Evolutionary conservation across 441 rosid species (phyloP), one percentile per base, ranked within the genome.

Genomic region (Gossypium davidsonii): DNA sequence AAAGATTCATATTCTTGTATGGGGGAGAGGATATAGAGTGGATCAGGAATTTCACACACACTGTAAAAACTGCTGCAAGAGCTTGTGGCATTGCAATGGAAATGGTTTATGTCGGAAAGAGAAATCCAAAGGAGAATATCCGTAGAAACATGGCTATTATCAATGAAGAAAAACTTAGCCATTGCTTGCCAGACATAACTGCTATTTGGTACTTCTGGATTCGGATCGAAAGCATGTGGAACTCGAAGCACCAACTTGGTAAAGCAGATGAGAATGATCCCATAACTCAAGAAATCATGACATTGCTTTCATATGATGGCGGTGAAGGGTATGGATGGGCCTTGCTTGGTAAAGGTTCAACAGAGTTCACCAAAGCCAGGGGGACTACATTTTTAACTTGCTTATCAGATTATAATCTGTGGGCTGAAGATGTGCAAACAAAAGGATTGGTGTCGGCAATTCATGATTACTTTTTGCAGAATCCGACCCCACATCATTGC

Each of bases 21-120:
- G 96, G 97, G 23, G 93, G 97, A 20, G 96, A 89, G 68, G 96
- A 90, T 77, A 68, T 88, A 6, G 91, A 90, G 3, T 89, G 96
- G 97, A 87, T 90, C 76, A 70, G 82, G 56, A 87, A 79, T 71
- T 87, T 83, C 72, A 87, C 90, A 3, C 76, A 6, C 34, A 42
- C 83, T 0, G 85, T 90, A 77, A 64, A 73, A 7, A 25, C 61
- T 26, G 85, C 86, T 5, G 90, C 97, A 0, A 44, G 37, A 69
- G 80, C 84, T 1, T 83, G 89, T 17, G 78, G 78, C 25, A 76
- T 92, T 57, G 58, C 80, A n/a, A 65, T 89, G 6, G 88, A 81
- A 71, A 87, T 92, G 93, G 84, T 86, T 28, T 91, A 92, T 31
- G 97, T 89, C 1, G 98, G 97, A 44, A 91, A 85, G 74, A 84